Evolutionary conservation across 495 filamentous ascomycete species (phyloP).

Genomic region (Penicillium salamii): DNA sequence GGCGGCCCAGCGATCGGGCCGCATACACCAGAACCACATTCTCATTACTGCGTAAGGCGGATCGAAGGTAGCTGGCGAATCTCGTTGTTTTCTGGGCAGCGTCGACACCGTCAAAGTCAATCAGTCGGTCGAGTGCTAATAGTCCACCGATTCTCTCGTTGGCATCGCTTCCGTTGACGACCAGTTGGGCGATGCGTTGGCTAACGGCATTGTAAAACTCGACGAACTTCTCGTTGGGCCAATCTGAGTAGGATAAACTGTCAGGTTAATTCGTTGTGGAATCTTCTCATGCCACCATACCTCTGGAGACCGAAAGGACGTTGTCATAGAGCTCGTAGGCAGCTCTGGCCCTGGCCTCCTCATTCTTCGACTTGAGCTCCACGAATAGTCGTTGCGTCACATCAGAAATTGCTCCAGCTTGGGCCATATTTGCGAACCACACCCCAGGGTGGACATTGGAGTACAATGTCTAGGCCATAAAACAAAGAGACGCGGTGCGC

Average conservation of each 20-base stretch:
- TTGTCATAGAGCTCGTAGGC: conserved; percentile 52
- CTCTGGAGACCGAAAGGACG: conserved; percentile 49
- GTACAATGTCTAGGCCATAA: conserved; percentile 36
- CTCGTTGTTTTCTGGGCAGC: conserved; percentile 89
- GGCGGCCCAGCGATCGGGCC: conserved; percentile 79
- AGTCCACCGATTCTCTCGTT: conserved; percentile 88
- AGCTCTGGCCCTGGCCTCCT: conserved; percentile 49
- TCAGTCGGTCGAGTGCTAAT: conserved; percentile 84
- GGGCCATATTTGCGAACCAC: conserved; percentile 47
- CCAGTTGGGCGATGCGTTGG: conserved; percentile 67
- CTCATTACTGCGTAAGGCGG: conserved; percentile 83
- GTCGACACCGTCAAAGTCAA: conserved; percentile 95
- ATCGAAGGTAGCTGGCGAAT: conserved; percentile 86
- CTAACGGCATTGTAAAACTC: conserved; percentile 78
- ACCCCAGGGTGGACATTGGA: conserved; percentile 47
- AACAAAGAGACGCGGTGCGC: conserved; percentile 27
- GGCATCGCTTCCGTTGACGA: conserved; percentile 76
- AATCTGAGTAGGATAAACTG: conserved; percentile 50
- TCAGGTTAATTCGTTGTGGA: conserved; percentile 7
- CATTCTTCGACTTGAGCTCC: conserved; percentile 54
- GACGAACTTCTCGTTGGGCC: conserved; percentile 71
- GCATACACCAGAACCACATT: conserved; percentile 82
- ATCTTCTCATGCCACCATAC: conserved; percentile 29
- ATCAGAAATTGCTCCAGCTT: conserved; percentile 48
- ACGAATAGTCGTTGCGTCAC: conserved; percentile 46